Evolutionary conservation across 257 asterid genomes (phyloP).

Genomic region (Salvia rosmarinus): DNA sequence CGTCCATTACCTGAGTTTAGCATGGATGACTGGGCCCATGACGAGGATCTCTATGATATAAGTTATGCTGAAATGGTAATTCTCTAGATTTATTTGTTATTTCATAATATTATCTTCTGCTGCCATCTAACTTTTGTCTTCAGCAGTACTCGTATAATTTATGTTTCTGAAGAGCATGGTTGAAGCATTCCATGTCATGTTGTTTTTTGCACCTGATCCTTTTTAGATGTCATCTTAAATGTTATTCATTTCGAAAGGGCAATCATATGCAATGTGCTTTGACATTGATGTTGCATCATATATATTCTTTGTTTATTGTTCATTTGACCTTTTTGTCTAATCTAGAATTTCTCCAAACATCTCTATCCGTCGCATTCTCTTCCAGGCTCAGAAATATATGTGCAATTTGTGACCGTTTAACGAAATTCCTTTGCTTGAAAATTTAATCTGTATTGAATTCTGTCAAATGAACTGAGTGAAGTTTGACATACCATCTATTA

Average conservation of each 20-base stretch:
- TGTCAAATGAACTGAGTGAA: not conserved
- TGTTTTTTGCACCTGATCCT: not conserved
- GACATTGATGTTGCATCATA: not conserved
- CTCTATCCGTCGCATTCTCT: not conserved
- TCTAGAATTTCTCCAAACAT: not conserved
- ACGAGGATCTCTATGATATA: conserved; percentile 89
- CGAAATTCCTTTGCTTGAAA: not conserved
- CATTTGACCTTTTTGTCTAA: not conserved
- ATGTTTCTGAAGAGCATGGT: conserved; percentile 14
- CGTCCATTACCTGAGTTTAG: conserved; percentile 78
- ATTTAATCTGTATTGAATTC: not conserved
- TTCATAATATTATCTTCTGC: conserved; percentile 2
- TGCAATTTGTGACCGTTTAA: not conserved
- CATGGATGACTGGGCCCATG: conserved; percentile 92
- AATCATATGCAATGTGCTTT: not conserved
- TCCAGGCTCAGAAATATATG: not conserved
- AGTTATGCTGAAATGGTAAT: conserved; percentile 87
- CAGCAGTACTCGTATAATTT: not conserved
- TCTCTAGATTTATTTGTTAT: conserved; percentile 18
- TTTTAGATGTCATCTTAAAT: not conserved
- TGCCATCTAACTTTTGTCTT: conserved; percentile 4
- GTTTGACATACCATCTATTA: not conserved
- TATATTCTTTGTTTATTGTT: not conserved
- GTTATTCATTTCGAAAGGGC: not conserved
- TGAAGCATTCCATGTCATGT: not conserved